phyloP scores from a whole-genome alignment of 2,329 filamentous ascomycete species.

The Colletotrichum zoysiae region DNA sequence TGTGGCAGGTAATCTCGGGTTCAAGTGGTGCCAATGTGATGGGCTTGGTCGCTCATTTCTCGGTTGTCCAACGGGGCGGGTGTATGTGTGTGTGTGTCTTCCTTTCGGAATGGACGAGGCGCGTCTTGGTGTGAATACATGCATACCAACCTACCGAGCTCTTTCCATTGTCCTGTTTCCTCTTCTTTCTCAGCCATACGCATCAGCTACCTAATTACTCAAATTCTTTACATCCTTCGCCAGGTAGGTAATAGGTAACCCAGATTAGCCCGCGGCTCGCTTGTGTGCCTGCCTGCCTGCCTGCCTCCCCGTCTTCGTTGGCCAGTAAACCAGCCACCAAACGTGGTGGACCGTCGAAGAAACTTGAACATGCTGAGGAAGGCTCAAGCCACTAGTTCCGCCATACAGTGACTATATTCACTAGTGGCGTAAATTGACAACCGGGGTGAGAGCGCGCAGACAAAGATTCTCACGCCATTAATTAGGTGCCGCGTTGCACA shows the following conservation, averaged over 20 bases:
- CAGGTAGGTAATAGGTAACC: too few species aligned
- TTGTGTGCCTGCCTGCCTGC: background rate
- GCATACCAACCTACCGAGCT: too few species aligned
- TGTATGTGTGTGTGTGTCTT: too few species aligned
- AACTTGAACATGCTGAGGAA: background rate
- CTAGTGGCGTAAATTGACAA: background rate
- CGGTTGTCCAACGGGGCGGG: background rate
- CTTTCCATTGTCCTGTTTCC: too few species aligned
- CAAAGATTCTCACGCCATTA: background rate
- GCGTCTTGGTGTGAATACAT: background rate
- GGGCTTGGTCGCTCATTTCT: constrained; percentile 5
- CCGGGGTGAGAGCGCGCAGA: background rate
- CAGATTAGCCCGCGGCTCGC: background rate
- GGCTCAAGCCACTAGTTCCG: background rate
- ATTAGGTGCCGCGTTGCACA: too few species aligned
- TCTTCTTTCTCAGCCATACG: too few species aligned
- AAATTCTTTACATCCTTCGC: background rate
- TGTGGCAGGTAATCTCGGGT: constrained; percentile 29
- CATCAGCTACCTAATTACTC: too few species aligned
- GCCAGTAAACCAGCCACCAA: background rate
- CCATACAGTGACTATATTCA: background rate
- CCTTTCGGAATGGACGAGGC: background rate
- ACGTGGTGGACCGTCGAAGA: too few species aligned
- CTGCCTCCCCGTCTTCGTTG: background rate
- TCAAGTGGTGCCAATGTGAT: background rate